These are phyloP conservation scores for Pestalotiopsis sp. DNA, from an alignment of 2,329 filamentous ascomycete species.

Conservation along the genomic window DNA sequence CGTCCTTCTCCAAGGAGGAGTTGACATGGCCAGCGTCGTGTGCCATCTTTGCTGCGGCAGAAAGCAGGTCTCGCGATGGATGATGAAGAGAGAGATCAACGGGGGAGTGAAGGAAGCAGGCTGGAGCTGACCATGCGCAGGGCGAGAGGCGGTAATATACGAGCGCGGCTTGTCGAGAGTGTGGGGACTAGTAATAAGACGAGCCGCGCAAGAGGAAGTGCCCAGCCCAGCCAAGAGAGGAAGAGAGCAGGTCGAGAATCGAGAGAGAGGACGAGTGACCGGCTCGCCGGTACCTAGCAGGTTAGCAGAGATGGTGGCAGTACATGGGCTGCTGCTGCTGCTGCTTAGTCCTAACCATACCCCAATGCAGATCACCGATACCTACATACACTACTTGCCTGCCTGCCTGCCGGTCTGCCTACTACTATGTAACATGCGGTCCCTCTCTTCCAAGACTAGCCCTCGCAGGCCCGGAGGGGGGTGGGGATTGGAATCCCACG, in stretches of 20 bases:
- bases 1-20: slow-evolving; percentile 33
- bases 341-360: background rate
- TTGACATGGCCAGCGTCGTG: slow-evolving; percentile 22
- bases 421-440: background rate
- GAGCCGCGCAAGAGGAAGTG: background rate
- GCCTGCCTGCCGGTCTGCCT: too few species aligned
- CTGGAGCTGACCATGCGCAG: background rate
- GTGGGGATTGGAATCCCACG: background rate
- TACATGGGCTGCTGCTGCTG: background rate
- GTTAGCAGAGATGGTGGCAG: background rate
- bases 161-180: background rate
- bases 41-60: slow-evolving; percentile 23
- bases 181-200: background rate
- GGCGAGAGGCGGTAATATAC: background rate
- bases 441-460: background rate
- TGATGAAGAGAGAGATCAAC: background rate
- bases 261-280: background rate
- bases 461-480: background rate
- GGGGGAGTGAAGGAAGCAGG: background rate
- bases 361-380: background rate
- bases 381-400: background rate
- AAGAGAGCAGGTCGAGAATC: background rate
- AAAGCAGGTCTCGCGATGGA: background rate
- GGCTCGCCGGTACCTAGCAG: background rate
- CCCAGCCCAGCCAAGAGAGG: background rate